Base-by-base conservation (phyloP, 2,329 filamentous ascomycete genomes). In the Cadophora gregata region DNA sequence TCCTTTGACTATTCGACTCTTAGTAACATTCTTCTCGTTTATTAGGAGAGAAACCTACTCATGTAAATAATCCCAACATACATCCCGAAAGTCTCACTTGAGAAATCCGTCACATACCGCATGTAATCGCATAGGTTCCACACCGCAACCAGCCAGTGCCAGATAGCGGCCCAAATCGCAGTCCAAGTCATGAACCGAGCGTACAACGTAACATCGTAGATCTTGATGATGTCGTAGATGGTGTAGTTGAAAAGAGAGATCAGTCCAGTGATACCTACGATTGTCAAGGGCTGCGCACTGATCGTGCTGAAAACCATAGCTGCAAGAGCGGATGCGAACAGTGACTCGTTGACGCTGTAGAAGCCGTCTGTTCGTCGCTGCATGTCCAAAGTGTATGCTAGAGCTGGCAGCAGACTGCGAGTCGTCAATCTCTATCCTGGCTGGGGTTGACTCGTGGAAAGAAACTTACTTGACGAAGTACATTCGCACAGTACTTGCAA, bases 301-400 rank as follows among this genome's bases (percentile, higher is more conserved):
- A 86, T 71, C 6, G 82, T 72, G 70, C 82, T 85, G 74, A 86
- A 86, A 1, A 86, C 81, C 70, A 86, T 80, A 3, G 83, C 83
- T 1, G 83, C 84, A n/a, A 86, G 74, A 2, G 82, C 85, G 0
- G 84, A 86, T 0, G 84, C 80, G 70, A 86, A 84, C 1, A 87
- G 78, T 0, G 81, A 83, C 72, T 87, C 84, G 66, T 86, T 87
- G 72, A 87, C 80, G 42, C 85, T 85, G 68, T 82, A 86, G 76
- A 84, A 86, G 21, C 80, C 79, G 27, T 81, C 82, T 0, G 85
- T 87, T 19, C 83, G 79, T 7, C 85, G 80, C 63, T 83, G 81
- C 84, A 88, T 88, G 73, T 88, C 85, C 21, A 88, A 77, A 2
- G 83, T 83, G 69, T 86, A 88, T 1, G 86, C 86, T 3, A 88